phyloP scores from a whole-genome alignment of 1,284 basidiomycete genomes.

The Trametes sp. region DNA sequence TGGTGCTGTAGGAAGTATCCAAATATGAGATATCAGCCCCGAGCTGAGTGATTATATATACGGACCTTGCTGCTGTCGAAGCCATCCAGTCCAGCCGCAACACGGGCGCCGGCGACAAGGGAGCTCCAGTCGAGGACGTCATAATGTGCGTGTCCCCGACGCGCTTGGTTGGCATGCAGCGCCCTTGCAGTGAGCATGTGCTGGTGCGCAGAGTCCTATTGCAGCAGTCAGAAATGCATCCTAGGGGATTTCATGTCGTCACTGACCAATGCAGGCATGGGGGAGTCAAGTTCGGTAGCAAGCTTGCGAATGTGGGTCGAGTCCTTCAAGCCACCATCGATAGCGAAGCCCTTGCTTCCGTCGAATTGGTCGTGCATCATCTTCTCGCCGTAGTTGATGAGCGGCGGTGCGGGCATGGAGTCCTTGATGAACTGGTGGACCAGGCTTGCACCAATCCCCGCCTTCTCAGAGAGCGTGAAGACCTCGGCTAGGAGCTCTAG shows the following conservation, averaged over 20 bases:
- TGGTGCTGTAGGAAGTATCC: slow-evolving; percentile 21
- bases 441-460: slow-evolving; percentile 71
- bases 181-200: slow-evolving; percentile 84
- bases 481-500: slow-evolving; percentile 85
- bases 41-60: background rate
- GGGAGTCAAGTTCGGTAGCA: slow-evolving; percentile 71
- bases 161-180: slow-evolving; percentile 57
- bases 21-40: background rate
- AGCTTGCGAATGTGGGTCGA: slow-evolving; percentile 71
- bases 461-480: slow-evolving; percentile 86
- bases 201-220: slow-evolving; percentile 72
- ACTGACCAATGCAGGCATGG: slow-evolving; percentile 74
- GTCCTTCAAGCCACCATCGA: slow-evolving; percentile 91
- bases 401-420: slow-evolving; percentile 65
- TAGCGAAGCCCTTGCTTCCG: slow-evolving; percentile 82
- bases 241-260: background rate
- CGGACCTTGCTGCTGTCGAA: slow-evolving; percentile 58
- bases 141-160: slow-evolving; percentile 49
- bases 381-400: slow-evolving; percentile 69
- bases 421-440: slow-evolving; percentile 46
- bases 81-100: slow-evolving; percentile 71
- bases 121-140: slow-evolving; percentile 78
- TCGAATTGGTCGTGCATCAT: slow-evolving; percentile 81
- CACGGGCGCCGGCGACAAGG: slow-evolving; percentile 70
- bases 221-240: background rate